Conservation (phyloP, 805 yeast species). For the Teunomyces stri region DNA sequence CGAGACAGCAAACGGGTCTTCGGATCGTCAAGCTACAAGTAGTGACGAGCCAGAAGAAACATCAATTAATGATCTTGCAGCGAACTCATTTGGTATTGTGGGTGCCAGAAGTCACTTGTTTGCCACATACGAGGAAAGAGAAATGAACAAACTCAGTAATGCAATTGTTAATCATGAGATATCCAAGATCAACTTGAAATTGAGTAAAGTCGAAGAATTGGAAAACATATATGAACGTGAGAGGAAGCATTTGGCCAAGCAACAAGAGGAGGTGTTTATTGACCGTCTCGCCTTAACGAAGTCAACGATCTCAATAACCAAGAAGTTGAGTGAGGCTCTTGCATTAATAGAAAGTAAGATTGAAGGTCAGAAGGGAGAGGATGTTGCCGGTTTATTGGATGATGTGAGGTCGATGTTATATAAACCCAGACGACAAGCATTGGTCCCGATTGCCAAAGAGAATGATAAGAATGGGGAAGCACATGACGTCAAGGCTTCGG, state of each 20-base stretch:
- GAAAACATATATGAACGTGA: slow-evolving; percentile 68
- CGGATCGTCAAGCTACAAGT: background rate
- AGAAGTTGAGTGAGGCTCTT: slow-evolving; percentile 43
- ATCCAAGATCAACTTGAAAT: slow-evolving; percentile 62
- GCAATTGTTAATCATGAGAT: slow-evolving; percentile 61
- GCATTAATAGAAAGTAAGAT: slow-evolving; percentile 11
- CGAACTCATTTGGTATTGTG: slow-evolving; percentile 68
- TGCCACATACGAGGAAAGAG: slow-evolving; percentile 78
- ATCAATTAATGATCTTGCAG: slow-evolving; percentile 55
- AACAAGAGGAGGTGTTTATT: slow-evolving; percentile 64
- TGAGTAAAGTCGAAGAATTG: slow-evolving; percentile 54
- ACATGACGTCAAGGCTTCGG: slow-evolving; percentile 7
- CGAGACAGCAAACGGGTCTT: slow-evolving; percentile 3
- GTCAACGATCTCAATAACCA: slow-evolving; percentile 49
- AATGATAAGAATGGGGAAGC: slow-evolving; percentile 8
- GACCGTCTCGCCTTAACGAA: slow-evolving; percentile 68
- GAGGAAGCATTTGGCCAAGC: slow-evolving; percentile 54
- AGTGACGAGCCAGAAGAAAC: slow-evolving; percentile 14
- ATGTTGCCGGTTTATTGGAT: slow-evolving; percentile 18
- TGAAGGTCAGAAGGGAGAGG: slow-evolving; percentile 8
- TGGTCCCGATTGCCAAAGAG: slow-evolving; percentile 14
- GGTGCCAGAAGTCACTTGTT: slow-evolving; percentile 80
- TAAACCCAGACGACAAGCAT: slow-evolving; percentile 30
- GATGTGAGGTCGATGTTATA: slow-evolving; percentile 33
- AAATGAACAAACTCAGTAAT: slow-evolving; percentile 58